Conservation (phyloP, 495 filamentous ascomycete species). For the Trypethelium eluteriae region DNA sequence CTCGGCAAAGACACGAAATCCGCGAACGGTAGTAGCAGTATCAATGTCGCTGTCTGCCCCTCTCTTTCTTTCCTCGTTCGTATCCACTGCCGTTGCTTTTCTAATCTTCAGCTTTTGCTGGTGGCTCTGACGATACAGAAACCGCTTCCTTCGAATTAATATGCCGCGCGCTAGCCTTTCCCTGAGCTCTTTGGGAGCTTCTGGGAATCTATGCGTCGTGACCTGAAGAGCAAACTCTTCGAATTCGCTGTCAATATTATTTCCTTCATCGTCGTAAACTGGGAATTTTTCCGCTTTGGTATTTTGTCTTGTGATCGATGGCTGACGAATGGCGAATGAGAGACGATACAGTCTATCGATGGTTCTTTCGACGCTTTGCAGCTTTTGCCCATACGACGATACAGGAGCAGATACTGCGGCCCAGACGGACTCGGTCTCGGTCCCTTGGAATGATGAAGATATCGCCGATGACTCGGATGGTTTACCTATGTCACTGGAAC, state of each 20-base stretch:
- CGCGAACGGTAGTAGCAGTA: not conserved
- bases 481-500: not conserved
- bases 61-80: not conserved
- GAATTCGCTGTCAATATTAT: constrained; percentile 16
- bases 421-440: not conserved
- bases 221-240: not conserved
- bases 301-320: constrained; percentile 14
- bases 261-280: constrained; percentile 16
- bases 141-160: constrained; percentile 16
- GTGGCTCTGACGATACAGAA: constrained; percentile 21
- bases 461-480: not conserved
- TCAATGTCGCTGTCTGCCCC: not conserved
- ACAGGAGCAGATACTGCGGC: not conserved
- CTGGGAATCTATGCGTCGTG: constrained; percentile 13
- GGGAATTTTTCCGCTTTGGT: constrained; percentile 16
- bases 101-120: constrained; percentile 10
- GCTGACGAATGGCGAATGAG: constrained; percentile 18
- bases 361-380: constrained; percentile 15
- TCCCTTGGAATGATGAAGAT: not conserved
- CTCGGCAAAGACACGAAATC: not conserved
- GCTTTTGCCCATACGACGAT: not conserved
- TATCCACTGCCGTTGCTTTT: not conserved
- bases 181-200: constrained; percentile 15
- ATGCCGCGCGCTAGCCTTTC: constrained; percentile 15
- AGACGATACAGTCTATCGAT: constrained; percentile 21